phyloP scores from a whole-genome alignment of 1,284 basidiomycete genomes.

The Phenoliferia sp. region DNA sequence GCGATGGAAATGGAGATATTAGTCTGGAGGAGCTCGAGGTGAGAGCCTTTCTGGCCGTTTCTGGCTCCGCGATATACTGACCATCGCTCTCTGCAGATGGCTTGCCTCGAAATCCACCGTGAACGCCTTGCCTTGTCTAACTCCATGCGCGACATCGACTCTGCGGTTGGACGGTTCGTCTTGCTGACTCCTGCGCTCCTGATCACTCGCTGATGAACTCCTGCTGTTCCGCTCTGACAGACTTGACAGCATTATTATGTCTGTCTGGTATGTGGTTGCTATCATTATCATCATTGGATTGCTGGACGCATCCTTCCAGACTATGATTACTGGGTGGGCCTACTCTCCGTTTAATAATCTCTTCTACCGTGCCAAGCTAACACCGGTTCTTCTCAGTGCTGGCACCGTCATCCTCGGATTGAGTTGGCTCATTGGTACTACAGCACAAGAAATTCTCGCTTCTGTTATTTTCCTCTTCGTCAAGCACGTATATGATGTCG shows the following conservation, averaged over 20 bases:
- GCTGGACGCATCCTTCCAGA: constrained; percentile 37
- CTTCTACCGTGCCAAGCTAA: neutral
- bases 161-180: constrained; percentile 63
- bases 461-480: constrained; percentile 60
- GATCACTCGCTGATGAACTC: neutral
- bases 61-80: neutral
- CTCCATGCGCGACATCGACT: constrained; percentile 86
- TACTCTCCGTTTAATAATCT: neutral
- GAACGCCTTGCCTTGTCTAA: constrained; percentile 79
- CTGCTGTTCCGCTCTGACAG: neutral
- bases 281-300: constrained; percentile 37
- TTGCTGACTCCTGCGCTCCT: neutral
- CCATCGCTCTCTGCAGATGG: constrained; percentile 42
- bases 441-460: constrained; percentile 31
- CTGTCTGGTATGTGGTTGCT: constrained; percentile 37
- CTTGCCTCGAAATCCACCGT: constrained; percentile 74
- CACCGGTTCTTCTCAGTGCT: constrained; percentile 16
- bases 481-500: constrained; percentile 68
- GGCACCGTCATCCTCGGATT: constrained; percentile 38
- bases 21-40: constrained; percentile 66
- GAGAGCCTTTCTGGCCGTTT: neutral
- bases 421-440: constrained; percentile 52
- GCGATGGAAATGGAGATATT: constrained; percentile 73
- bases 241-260: constrained; percentile 38
- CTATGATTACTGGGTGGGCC: constrained; percentile 28